Conservation (phyloP, 2,329 filamentous ascomycete species). For the Talaromyces amestolkiae region DNA sequence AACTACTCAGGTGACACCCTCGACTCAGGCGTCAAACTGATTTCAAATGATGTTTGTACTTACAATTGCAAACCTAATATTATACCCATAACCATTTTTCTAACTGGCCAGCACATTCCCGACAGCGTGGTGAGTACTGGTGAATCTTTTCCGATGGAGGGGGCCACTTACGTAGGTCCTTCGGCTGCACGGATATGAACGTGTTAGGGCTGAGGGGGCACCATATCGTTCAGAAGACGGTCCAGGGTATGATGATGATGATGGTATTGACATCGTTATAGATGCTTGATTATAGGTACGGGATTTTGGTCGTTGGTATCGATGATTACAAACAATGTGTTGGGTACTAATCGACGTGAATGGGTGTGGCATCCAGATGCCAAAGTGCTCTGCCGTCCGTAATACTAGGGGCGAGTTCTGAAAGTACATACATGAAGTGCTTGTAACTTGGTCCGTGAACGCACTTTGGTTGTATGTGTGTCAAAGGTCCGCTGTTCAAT, state of each 20-base stretch:
- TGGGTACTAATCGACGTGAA: neutral
- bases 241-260: neutral
- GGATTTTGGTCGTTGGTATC: neutral
- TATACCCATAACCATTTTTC: neutral
- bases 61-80: neutral
- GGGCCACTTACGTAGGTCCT: constrained; percentile 1
- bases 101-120: neutral
- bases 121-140: neutral
- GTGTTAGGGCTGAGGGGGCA: neutral
- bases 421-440: no score
- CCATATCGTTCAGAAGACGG: neutral
- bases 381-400: no score
- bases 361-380: neutral
- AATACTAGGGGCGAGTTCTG: no score
- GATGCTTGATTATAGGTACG: neutral
- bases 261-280: neutral
- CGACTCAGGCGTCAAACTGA: neutral
- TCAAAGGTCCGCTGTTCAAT: no score
- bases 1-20: neutral
- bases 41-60: neutral
- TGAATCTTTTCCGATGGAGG: neutral
- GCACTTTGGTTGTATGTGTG: no score
- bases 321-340: neutral
- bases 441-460: no score
- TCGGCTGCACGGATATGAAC: neutral